Base-by-base conservation (phyloP, 495 filamentous ascomycete genomes). In the Xylaria intraflava region DNA sequence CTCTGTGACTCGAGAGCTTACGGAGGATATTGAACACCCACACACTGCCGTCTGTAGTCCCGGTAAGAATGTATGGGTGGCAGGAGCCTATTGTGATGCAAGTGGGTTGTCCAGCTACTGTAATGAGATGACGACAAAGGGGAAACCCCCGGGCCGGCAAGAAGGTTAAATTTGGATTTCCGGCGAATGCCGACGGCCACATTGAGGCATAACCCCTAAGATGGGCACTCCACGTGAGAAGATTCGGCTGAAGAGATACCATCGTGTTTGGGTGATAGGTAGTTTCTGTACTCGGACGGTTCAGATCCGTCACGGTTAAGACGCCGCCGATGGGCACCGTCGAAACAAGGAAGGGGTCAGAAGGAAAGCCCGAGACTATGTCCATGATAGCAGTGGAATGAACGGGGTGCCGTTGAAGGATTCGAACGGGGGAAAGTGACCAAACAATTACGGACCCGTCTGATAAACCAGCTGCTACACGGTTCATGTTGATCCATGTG, bases 401-500 rank as follows among this genome's bases (percentile, higher is more conserved):
- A 40, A 69, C 59, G 16, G 62, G 60, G 36, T 74, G 64, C 4
- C 75, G 69, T 38, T 67, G 67, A 2, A 78, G 47, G 29, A 73
- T 57, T 30, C 57, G 55, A 26, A 56, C 56, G 8, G 75, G 75
- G 22, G 62, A 68, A 35, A 78, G 22, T n/a, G 74, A 78, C 73
- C 74, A 78, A 11, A 78, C 59, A 10, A 65, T 62, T 33, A 78
- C 63, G 16, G 72, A 75, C 8, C 75, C 75, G 43, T 78, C 75
- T 0, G 69, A 72, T 59, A 75, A 70, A 47, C 69, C 75, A 43
- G 76, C 62, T 17, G 61, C 69, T 39, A 78, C 53, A 12, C 74
- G 72, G 58, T 78, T 78, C 48, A 64, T 67, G 49, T 72, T 75
- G 4, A 73, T 59, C 75, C 75, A 78, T 12, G 72, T 66, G 26